phyloP scores from a whole-genome alignment of 768 basidiomycete genomes.

The Coprinopsis sp. region DNA sequence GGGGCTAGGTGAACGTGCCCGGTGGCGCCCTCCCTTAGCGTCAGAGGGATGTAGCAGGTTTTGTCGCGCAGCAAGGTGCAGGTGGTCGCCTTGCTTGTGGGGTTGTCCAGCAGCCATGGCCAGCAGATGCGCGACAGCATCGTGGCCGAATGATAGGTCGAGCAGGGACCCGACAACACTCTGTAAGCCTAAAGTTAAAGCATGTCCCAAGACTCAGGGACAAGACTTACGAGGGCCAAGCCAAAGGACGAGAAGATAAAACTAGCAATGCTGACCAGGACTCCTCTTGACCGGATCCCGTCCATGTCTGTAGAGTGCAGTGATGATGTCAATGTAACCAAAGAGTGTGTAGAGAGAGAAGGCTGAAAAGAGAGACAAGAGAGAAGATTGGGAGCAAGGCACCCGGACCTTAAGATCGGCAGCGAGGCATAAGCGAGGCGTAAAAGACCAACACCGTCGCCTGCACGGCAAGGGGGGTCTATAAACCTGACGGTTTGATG shows the following conservation, averaged over 20 bases:
- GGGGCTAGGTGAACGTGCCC: not conserved
- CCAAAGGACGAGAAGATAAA: conserved; percentile 30
- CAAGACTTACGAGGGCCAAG: conserved; percentile 29
- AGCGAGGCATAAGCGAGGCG: no score
- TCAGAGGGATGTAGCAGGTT: no score
- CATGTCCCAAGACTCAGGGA: not conserved
- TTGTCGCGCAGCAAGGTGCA: not conserved
- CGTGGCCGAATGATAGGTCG: conserved; percentile 13
- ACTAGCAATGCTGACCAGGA: conserved; percentile 27
- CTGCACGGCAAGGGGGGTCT: no score
- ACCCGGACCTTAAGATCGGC: no score
- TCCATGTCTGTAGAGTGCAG: conserved; percentile 11
- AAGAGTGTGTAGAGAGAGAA: conserved; percentile 2
- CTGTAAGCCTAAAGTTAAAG: conserved; percentile 16
- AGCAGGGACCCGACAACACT: conserved; percentile 30
- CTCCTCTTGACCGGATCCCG: conserved; percentile 16
- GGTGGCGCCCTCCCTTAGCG: not conserved
- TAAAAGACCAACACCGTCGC: no score
- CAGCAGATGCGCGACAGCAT: conserved; percentile 3
- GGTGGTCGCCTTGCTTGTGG: conserved; percentile 1
- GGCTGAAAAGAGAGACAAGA: not conserved
- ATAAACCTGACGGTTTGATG: no score
- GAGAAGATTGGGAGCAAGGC: not conserved
- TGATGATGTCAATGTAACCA: no score
- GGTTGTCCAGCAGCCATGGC: conserved; percentile 7